These are phyloP conservation scores for Auricularia sp. DNA, from an alignment of 768 basidiomycete genomes.

Conservation along the genomic window DNA sequence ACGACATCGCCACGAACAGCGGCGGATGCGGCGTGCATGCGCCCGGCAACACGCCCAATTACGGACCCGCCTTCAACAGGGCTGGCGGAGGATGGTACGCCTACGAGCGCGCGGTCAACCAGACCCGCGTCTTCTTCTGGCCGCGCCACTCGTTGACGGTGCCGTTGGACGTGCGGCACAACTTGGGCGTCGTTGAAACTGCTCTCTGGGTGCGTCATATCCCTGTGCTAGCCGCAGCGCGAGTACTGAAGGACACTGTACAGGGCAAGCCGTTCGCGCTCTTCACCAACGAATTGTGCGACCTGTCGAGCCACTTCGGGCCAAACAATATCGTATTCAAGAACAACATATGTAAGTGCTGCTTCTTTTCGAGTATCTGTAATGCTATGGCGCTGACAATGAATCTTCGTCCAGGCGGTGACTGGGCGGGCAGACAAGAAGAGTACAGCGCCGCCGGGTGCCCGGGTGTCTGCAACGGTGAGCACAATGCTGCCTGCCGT, in stretches of 20 bases:
- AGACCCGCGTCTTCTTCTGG: conserved; percentile 69
- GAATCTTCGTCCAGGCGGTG: conserved; percentile 32
- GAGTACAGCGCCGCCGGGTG: conserved; percentile 40
- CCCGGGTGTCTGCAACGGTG: conserved; percentile 42
- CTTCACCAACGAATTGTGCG: conserved; percentile 43
- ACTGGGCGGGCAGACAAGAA: conserved; percentile 40
- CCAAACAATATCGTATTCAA: conserved; percentile 59
- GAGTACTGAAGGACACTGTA: background rate
- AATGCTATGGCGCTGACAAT: background rate
- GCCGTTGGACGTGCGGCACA: conserved; percentile 19
- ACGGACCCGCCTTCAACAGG: conserved; percentile 47
- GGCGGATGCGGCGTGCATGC: conserved; percentile 45
- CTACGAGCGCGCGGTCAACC: conserved; percentile 38
- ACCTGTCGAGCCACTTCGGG: conserved; percentile 43
- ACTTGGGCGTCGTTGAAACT: conserved; percentile 36
- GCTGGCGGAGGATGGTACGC: conserved; percentile 54
- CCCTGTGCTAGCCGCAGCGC: background rate
- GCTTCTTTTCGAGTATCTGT: background rate
- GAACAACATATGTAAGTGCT: conserved; percentile 50
- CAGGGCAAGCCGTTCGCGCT: conserved; percentile 56
- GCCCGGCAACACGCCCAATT: conserved; percentile 31
- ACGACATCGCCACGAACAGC: conserved; percentile 37
- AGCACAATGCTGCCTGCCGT: too few species aligned
- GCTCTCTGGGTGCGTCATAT: conserved; percentile 36
- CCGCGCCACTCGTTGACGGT: conserved; percentile 25